Conservation (phyloP, 1,284 basidiomycete species). For the Ceratobasidium sp. region DNA sequence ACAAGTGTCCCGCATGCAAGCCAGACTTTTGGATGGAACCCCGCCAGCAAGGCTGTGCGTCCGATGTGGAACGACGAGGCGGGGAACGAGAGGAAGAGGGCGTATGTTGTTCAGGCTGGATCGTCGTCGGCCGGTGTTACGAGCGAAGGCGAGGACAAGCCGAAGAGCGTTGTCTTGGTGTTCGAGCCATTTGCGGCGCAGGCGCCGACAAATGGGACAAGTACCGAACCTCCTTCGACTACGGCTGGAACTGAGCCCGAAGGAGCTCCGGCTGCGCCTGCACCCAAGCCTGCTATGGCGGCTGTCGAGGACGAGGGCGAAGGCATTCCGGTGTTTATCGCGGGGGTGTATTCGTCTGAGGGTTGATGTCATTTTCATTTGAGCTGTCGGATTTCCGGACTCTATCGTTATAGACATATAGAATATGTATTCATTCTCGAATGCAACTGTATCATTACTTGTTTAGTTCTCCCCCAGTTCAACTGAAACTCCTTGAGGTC, state of each 20-base stretch:
- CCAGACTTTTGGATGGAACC: slow-evolving; percentile 33
- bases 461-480: too few relatives aligned
- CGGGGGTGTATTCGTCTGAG: background rate
- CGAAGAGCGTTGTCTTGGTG: slow-evolving; percentile 33
- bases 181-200: slow-evolving; percentile 27
- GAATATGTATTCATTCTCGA: background rate
- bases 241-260: background rate
- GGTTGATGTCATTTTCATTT: slow-evolving; percentile 8
- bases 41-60: slow-evolving; percentile 11
- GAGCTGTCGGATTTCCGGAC: slow-evolving; percentile 7
- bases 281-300: background rate
- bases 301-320: background rate
- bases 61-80: slow-evolving; percentile 28
- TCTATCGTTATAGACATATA: slow-evolving; percentile 1
- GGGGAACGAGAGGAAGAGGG: slow-evolving; percentile 9
- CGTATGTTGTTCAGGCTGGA: slow-evolving; percentile 16
- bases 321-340: slow-evolving; percentile 30
- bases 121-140: background rate
- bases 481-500: too few relatives aligned
- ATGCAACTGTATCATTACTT: background rate
- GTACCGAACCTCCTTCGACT: background rate
- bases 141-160: background rate
- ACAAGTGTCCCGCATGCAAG: slow-evolving; percentile 8
- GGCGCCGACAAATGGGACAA: slow-evolving; percentile 4
- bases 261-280: background rate